These are phyloP conservation scores for Russula sp. DNA, from an alignment of 768 basidiomycete species.

Conservation along the genomic window DNA sequence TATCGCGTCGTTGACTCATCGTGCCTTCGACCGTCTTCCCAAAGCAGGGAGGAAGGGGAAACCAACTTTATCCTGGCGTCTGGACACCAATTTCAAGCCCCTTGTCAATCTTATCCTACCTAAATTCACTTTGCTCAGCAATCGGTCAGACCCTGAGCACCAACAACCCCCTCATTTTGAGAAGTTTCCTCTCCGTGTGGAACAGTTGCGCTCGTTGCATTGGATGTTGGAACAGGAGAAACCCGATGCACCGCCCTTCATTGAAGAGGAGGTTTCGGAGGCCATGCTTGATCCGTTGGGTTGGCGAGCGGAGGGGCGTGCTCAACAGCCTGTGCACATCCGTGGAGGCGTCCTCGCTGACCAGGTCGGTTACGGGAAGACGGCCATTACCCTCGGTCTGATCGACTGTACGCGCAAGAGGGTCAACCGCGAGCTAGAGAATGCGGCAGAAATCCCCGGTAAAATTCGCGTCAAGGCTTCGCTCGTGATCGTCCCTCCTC, in stretches of 20 bases:
- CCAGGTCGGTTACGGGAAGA: slow-evolving; percentile 97
- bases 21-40: slow-evolving; percentile 79
- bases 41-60: slow-evolving; percentile 43
- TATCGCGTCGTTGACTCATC: slow-evolving; percentile 81
- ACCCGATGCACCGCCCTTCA: slow-evolving; percentile 60
- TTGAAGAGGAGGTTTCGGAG: slow-evolving; percentile 94
- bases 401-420: slow-evolving; percentile 66
- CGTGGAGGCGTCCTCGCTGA: slow-evolving; percentile 93
- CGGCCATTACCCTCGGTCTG: slow-evolving; percentile 88
- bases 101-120: slow-evolving; percentile 55
- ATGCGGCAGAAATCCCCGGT: slow-evolving; percentile 49
- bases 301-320: slow-evolving; percentile 94
- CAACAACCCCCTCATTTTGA: slow-evolving; percentile 78
- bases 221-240: slow-evolving; percentile 92
- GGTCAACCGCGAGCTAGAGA: slow-evolving; percentile 57
- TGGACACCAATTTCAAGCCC: slow-evolving; percentile 75
- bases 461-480: slow-evolving; percentile 80
- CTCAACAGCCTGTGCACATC: slow-evolving; percentile 67
- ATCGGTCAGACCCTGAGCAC: slow-evolving; percentile 67
- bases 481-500: slow-evolving; percentile 83
- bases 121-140: slow-evolving; percentile 71
- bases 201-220: slow-evolving; percentile 84
- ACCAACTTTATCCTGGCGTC: slow-evolving; percentile 67
- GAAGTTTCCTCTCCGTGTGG: slow-evolving; percentile 61
- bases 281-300: slow-evolving; percentile 81